Evolutionary conservation across 345 rosid genomes (phyloP), one percentile per base, ranked within the genome.

Genomic region (Arabidopsis suecica): DNA sequence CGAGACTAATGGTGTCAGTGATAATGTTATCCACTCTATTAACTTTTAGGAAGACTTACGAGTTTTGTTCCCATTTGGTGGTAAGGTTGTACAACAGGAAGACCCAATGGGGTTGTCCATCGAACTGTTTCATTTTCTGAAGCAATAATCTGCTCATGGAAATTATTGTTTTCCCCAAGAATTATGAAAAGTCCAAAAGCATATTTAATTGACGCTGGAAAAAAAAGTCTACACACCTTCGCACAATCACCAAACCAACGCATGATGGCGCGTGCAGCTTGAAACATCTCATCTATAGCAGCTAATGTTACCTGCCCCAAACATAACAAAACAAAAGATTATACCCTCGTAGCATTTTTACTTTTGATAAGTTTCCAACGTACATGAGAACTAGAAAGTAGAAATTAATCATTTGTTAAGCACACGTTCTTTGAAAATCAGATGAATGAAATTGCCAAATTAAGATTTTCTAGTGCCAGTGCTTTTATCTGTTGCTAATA

Each of bases 71-170:
- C 98, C 72, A 84, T 65, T 72, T 82, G 86, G 45, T 86, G 89
- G 73, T 96, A 96, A 60, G 99, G 99, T 75, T 96, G 99, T 66
- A 96, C 97, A 75, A 93, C 99, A 78, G 99, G 98, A 82, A 96
- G 98, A 65, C 98, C 98, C 34, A 96, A 84, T 45, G 98, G 97
- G 72, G 97, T 96, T 62, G 89, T 96, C 98, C 99, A 96, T 50
- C 87, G 79, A 54, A 96, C 99, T 11, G 98, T 87, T 74, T 91
- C 83, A 78, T 95, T 95, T 83, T 89, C 93, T 78, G 90, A 78
- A 65, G 99, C 98, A 76, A 95, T 88, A 45, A 90, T 77, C 99
- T 95, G 66, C 72, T 47, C 38, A 68, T 3, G 38, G 12, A 37
- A 54, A 51, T 9, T 5, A 5, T 18, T 53, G 22, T 41, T 45